These are phyloP conservation scores for Fraxinus americana DNA, from an alignment of 257 asterid species.

Conservation along the genomic window DNA sequence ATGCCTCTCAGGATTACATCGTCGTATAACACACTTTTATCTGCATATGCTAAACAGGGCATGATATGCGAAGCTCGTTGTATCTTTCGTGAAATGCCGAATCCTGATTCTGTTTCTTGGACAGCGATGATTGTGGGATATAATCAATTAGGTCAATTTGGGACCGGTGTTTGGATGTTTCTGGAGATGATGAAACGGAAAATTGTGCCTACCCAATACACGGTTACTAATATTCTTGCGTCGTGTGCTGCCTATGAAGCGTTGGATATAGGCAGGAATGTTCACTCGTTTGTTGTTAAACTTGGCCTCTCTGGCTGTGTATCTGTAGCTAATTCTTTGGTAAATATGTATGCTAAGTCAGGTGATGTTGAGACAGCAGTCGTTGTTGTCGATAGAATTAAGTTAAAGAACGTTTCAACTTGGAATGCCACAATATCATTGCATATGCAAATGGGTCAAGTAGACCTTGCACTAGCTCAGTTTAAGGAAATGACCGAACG, in stretches of 20 bases:
- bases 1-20: slow-evolving; percentile 66
- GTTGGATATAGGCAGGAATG: slow-evolving; percentile 55
- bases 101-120: slow-evolving; percentile 83
- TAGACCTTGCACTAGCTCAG: slow-evolving; percentile 55
- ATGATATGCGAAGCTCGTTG: slow-evolving; percentile 47
- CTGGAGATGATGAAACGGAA: slow-evolving; percentile 52
- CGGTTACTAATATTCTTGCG: slow-evolving; percentile 65
- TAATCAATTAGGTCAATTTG: slow-evolving; percentile 51
- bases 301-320: slow-evolving; percentile 53
- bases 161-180: slow-evolving; percentile 52
- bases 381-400: slow-evolving; percentile 54
- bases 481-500: slow-evolving; percentile 68
- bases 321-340: slow-evolving; percentile 68
- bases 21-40: slow-evolving; percentile 72
- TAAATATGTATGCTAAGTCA: slow-evolving; percentile 82
- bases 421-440: slow-evolving; percentile 65
- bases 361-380: slow-evolving; percentile 52
- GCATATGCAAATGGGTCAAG: slow-evolving; percentile 63
- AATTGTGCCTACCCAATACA: slow-evolving; percentile 64
- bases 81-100: slow-evolving; percentile 53
- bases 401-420: slow-evolving; percentile 58
- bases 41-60: slow-evolving; percentile 74
- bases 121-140: slow-evolving; percentile 80
- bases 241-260: slow-evolving; percentile 60
- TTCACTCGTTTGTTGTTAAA: slow-evolving; percentile 72